Base-by-base conservation (phyloP, 306 rosid genomes). In the Castanea mollissima region DNA sequence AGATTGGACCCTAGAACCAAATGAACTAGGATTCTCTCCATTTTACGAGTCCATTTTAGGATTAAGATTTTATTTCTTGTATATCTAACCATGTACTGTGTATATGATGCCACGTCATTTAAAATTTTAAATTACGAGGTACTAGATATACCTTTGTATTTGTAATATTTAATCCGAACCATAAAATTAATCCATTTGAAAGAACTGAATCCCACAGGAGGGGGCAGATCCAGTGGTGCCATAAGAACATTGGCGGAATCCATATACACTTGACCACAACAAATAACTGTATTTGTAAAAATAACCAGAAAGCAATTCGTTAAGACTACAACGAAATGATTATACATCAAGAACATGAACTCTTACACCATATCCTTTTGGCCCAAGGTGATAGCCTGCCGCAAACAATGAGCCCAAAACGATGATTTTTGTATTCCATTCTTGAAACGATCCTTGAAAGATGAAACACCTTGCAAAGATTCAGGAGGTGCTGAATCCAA, bases 361-460 rank as follows among this genome's bases (percentile, higher is more conserved):
- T 72, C 97, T 80, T 87, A 95, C 98, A 93, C 93, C 91, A 93
- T 83, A 70, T 91, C 94, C 80, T 95, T 93, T 87, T 92, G 99
- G 71, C 98, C 97, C 77, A 93, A 55, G 83, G 87, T 71, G 63
- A 93, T 74, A 55, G 86, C 89, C 72, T 83, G 94, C 71, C 93
- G 83, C 56, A 95, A 79, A 83, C 80, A 69, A 80, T 80, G 87
- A 1, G 93, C 87, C 98, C 99, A 95, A 82, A 92, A 95, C 76
- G 81, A 91, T 19, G 96, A 95, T 71, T 90, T 91, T 72, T 91
- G 91, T 77, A 93, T 31, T 84, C 84, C 91, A 78, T 87, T 87
- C 87, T 85, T 89, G 77, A 95, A 69, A 76, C 89, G 88, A 41
- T 92, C 87, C 68, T 85, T 87, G 60, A 92, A 79, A 74, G 96